These are phyloP conservation scores for Didymella sp. DNA, from an alignment of 2,329 filamentous ascomycete species.

Conservation along the genomic window DNA sequence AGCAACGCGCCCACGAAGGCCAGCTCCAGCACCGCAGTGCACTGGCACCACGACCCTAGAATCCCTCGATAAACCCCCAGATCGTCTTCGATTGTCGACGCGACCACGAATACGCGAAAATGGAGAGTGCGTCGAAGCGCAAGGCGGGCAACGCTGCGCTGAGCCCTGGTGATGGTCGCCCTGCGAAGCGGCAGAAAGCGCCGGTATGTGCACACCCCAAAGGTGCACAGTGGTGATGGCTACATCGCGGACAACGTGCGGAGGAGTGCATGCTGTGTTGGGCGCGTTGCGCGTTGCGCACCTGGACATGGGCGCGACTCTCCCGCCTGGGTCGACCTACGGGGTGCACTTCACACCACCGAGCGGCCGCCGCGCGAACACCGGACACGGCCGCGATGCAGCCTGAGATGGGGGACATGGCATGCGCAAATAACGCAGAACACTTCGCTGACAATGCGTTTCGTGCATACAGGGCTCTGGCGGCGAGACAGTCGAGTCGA, in stretches of 20 bases:
- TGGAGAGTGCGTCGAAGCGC: slow-evolving; percentile 62
- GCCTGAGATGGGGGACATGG: slow-evolving; percentile 2
- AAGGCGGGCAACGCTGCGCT: slow-evolving; percentile 59
- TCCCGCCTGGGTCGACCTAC: slow-evolving; percentile 39
- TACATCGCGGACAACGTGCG: slow-evolving; percentile 14
- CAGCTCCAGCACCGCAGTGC: slow-evolving; percentile 41
- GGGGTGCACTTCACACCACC: slow-evolving; percentile 38
- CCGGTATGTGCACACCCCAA: slow-evolving; percentile 59
- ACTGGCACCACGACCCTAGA: slow-evolving; percentile 36
- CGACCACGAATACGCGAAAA: slow-evolving; percentile 40
- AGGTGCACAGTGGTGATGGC: slow-evolving; percentile 24
- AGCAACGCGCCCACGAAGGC: slow-evolving; percentile 15
- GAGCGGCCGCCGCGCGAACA: slow-evolving; percentile 26
- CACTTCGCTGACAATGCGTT: slow-evolving; percentile 37
- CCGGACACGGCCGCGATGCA: slow-evolving; percentile 24
- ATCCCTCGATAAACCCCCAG: slow-evolving; percentile 19
- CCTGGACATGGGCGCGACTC: slow-evolving; percentile 42
- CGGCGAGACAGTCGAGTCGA: slow-evolving; percentile 70
- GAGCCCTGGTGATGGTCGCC: slow-evolving; percentile 60
- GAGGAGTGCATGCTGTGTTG: slow-evolving; percentile 9
- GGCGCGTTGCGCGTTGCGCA: slow-evolving; percentile 39
- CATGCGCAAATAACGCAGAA: slow-evolving; percentile 2
- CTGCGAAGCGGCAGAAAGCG: slow-evolving; percentile 65
- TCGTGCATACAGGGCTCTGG: slow-evolving; percentile 36
- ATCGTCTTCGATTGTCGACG: slow-evolving; percentile 36